phyloP scores from a whole-genome alignment of 1,284 basidiomycete genomes.

The Schizopora paradoxa region DNA sequence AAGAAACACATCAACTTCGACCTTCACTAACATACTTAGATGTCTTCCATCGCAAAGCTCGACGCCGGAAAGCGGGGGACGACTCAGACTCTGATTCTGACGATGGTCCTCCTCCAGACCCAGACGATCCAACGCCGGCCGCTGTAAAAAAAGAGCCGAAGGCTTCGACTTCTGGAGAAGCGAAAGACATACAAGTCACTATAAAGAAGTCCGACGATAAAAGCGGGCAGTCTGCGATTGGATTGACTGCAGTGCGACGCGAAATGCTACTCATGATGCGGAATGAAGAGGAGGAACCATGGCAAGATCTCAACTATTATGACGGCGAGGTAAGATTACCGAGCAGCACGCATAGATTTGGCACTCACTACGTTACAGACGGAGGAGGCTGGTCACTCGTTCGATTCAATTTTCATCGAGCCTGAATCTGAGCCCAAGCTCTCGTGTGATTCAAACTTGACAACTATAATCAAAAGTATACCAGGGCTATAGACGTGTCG shows the following conservation, averaged over 20 bases:
- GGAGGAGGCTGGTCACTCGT: constrained; percentile 45
- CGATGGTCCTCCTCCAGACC: constrained; percentile 72
- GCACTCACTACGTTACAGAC: constrained; percentile 36
- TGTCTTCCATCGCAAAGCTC: constrained; percentile 54
- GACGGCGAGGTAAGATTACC: constrained; percentile 50
- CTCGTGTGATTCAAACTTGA: constrained; percentile 55
- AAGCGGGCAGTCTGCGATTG: constrained; percentile 42
- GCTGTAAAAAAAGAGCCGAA: constrained; percentile 56
- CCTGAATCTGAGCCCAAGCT: constrained; percentile 50
- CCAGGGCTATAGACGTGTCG: constrained; percentile 50
- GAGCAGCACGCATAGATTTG: not conserved
- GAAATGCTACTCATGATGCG: constrained; percentile 71
- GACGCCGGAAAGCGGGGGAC: constrained; percentile 39
- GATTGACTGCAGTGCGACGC: constrained; percentile 41
- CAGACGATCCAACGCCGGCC: constrained; percentile 55
- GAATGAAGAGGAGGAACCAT: constrained; percentile 67
- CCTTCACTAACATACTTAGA: constrained; percentile 77
- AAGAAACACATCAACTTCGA: constrained; percentile 70
- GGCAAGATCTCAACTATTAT: constrained; percentile 57
- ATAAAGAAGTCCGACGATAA: constrained; percentile 65
- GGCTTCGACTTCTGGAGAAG: constrained; percentile 42
- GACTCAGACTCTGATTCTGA: constrained; percentile 68
- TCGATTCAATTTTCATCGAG: constrained; percentile 59
- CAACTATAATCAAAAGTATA: constrained; percentile 56
- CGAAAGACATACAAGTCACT: constrained; percentile 71